Conservation (phyloP, 306 rosid species). For the Rosa multiflora region DNA sequence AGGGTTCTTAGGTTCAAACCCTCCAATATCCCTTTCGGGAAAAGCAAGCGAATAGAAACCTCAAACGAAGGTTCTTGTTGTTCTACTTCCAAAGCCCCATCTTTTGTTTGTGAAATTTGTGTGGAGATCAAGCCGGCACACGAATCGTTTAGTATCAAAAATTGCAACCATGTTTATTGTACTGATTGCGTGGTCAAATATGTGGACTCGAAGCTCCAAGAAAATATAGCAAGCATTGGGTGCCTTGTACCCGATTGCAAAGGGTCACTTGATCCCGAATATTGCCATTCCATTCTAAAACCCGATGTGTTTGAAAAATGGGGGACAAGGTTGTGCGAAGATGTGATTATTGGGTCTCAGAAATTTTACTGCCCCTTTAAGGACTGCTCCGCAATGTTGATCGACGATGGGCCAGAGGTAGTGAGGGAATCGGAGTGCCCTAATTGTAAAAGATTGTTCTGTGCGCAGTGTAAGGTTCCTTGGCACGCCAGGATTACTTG, state of each 20-base stretch:
- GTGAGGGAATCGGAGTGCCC: slow-evolving; percentile 50
- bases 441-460: slow-evolving; percentile 59
- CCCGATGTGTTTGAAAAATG: slow-evolving; percentile 41
- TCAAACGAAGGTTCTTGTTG: neutral
- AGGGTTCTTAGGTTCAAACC: slow-evolving; percentile 18
- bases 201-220: slow-evolving; percentile 47
- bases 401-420: slow-evolving; percentile 13
- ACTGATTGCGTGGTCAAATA: slow-evolving; percentile 45
- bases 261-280: slow-evolving; percentile 37
- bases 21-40: neutral
- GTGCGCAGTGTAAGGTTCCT: slow-evolving; percentile 56
- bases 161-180: slow-evolving; percentile 58
- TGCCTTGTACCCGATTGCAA: slow-evolving; percentile 54
- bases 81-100: neutral
- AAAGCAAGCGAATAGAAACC: neutral
- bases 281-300: slow-evolving; percentile 40
- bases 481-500: slow-evolving; percentile 59
- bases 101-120: slow-evolving; percentile 38
- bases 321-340: slow-evolving; percentile 40
- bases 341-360: slow-evolving; percentile 19
- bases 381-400: slow-evolving; percentile 57
- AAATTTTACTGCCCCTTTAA: slow-evolving; percentile 49
- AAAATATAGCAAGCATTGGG: slow-evolving; percentile 28
- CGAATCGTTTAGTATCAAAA: slow-evolving; percentile 23
- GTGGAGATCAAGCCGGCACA: slow-evolving; percentile 22